Evolutionary conservation across 345 rosid genomes (phyloP), one percentile per base, ranked within the genome.

Genomic region (Aethionema arabicum): DNA sequence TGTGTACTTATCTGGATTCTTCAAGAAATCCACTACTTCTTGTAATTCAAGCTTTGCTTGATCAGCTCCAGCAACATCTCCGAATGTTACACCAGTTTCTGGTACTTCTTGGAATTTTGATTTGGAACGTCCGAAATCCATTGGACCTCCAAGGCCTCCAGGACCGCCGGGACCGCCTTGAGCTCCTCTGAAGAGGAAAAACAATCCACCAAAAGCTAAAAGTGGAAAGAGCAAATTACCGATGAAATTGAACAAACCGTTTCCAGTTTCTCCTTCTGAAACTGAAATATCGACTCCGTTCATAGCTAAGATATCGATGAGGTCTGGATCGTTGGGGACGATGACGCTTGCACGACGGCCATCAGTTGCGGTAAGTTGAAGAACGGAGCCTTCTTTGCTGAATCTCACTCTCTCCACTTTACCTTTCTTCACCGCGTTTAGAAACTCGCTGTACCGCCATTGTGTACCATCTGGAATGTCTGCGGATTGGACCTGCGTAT

Each of bases 101-200:
- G 95, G 95, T 10, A 87, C 87, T 77, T 87, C 95, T 38, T 87
- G 95, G 58, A 87, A 87, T 44, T 84, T 87, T 0, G 95, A 84
- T 49, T 87, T 85, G 44, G 88, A 87, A 6, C 91, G 60, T 52
- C 95, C 91, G 8, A 85, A 85, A 66, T 85, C 91, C 95, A 87
- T 85, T 0, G 95, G 95, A 38, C 95, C 95, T 4, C 95, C 95
- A 1, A 87, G 67, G 11, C 95, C 91, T 0, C 95, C 95, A 8
- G 95, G 89, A 0, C 95, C 95, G 1, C 91, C 95, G 0, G 90
- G 81, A 10, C 95, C 91, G 0, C 91, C 95, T n/a, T 85, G 67
- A 32, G 78, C 77, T 46, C 88, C 82, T n/a, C 88, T 82, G 71
- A 85, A 85, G 54, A 85, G 79, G 58, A 83, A 70, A 60, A 83